Percentiles rank a stretch among this genome's conserved stretches.
These are phyloP conservation scores for Suillus luteus DNA, from an alignment of 768 basidiomycete genomes.

Conservation along the genomic window DNA sequence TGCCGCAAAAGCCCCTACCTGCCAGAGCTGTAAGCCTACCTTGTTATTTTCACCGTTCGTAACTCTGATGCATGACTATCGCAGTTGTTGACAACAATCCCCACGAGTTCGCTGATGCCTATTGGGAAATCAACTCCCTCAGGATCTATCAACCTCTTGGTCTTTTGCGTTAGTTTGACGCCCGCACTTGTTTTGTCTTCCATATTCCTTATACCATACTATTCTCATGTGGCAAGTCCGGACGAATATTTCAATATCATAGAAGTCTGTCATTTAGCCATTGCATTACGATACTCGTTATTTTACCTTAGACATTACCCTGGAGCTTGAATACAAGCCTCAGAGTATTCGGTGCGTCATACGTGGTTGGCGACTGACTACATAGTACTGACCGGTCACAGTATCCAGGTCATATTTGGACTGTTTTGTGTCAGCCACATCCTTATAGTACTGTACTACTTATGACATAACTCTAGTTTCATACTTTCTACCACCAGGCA, in stretches of 20 bases:
- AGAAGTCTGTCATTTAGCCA: background rate
- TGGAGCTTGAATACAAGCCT: background rate
- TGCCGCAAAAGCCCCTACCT: conserved; percentile 31
- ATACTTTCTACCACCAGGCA: conserved; percentile 3
- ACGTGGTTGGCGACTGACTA: background rate
- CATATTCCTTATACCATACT: background rate
- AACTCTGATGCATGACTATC: conserved; percentile 1
- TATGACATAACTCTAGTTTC: background rate
- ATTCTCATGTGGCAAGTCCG: background rate
- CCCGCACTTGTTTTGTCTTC: background rate
- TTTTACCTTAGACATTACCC: background rate
- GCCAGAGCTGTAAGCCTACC: conserved; percentile 47
- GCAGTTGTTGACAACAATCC: conserved; percentile 65
- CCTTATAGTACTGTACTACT: background rate
- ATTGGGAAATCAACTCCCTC: conserved; percentile 69
- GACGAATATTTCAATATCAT: too few species aligned
- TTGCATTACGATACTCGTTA: background rate
- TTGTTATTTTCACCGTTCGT: background rate
- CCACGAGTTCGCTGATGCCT: conserved; percentile 56
- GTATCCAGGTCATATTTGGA: background rate
- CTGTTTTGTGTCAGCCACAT: background rate
- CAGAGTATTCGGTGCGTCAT: background rate
- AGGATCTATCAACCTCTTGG: conserved; percentile 47
- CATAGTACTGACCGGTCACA: background rate
- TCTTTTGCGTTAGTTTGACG: conserved; percentile 6